Conservation (phyloP, 2,329 filamentous ascomycete species). For the Aureobasidium subglaciale region DNA sequence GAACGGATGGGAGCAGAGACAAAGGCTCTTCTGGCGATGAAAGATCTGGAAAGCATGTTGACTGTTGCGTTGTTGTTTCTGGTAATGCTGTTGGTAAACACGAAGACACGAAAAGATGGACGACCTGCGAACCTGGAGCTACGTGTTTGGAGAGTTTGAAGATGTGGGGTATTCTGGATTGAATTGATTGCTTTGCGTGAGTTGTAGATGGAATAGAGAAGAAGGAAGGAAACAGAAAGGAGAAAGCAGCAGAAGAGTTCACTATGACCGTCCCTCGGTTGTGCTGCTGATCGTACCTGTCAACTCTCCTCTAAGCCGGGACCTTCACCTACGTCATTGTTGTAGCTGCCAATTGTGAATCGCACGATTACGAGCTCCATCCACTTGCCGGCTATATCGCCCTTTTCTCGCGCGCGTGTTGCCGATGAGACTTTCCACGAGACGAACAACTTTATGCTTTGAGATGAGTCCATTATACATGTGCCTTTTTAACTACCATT, state of each 20-base stretch:
- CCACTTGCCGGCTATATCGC: slow-evolving; percentile 5
- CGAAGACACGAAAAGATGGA: background rate
- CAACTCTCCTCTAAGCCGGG: slow-evolving; percentile 6
- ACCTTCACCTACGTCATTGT: background rate
- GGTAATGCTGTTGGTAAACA: background rate
- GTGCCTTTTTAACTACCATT: background rate
- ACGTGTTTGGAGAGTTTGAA: background rate
- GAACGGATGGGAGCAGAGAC: slow-evolving; percentile 24
- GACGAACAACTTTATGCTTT: background rate
- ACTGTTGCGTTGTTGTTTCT: background rate
- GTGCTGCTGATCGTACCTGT: slow-evolving; percentile 7
- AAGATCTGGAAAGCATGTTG: slow-evolving; percentile 16
- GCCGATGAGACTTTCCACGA: background rate
- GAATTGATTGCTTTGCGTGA: background rate
- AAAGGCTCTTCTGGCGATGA: slow-evolving; percentile 25
- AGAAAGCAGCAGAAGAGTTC: slow-evolving; percentile 4
- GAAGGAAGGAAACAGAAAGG: slow-evolving; percentile 6
- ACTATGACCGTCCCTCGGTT: slow-evolving; percentile 10
- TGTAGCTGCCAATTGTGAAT: slow-evolving; percentile 3
- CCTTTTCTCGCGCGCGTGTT: background rate
- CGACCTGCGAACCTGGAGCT: background rate
- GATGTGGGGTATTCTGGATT: background rate
- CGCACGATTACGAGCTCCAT: slow-evolving; percentile 6
- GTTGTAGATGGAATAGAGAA: slow-evolving; percentile 4
- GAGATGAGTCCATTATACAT: background rate